Conservation (phyloP, 2,329 filamentous ascomycete genomes). For the Tolypocladium ophioglossoides region DNA sequence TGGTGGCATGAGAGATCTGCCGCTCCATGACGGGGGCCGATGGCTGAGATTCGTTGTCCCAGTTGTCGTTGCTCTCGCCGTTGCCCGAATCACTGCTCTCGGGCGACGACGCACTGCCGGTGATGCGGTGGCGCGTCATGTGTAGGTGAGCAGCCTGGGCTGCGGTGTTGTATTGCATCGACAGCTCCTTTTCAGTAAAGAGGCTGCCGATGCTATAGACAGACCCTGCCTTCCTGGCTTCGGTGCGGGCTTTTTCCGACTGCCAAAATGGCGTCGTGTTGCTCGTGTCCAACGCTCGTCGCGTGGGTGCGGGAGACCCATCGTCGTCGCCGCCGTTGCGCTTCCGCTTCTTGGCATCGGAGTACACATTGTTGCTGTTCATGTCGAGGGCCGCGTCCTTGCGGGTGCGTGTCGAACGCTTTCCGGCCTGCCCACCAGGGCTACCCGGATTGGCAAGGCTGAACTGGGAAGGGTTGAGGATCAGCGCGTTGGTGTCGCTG, state of each 20-base stretch:
- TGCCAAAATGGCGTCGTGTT: conserved; percentile 53
- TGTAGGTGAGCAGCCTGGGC: conserved; percentile 53
- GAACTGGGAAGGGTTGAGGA: conserved; percentile 59
- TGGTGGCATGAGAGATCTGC: conserved; percentile 52
- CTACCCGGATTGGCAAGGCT: conserved; percentile 54
- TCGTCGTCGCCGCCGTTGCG: conserved; percentile 50
- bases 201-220: conserved; percentile 59
- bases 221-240: conserved; percentile 45
- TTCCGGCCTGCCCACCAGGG: conserved; percentile 51
- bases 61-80: conserved; percentile 38
- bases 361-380: conserved; percentile 42
- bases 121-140: conserved; percentile 45
- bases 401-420: conserved; percentile 51
- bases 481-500: conserved; percentile 52
- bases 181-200: conserved; percentile 59
- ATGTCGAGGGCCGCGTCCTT: conserved; percentile 34
- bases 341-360: conserved; percentile 53
- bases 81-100: conserved; percentile 44
- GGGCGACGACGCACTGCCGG: conserved; percentile 37
- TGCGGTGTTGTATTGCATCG: conserved; percentile 53
- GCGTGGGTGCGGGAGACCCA: conserved; percentile 49
- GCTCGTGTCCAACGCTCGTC: conserved; percentile 43
- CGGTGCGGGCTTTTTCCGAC: conserved; percentile 43
- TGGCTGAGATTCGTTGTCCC: conserved; percentile 33
- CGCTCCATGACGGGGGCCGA: conserved; percentile 51